These are phyloP conservation scores for Pyrenopolyporus hunteri DNA, from an alignment of 495 filamentous ascomycete genomes.

Conservation along the genomic window DNA sequence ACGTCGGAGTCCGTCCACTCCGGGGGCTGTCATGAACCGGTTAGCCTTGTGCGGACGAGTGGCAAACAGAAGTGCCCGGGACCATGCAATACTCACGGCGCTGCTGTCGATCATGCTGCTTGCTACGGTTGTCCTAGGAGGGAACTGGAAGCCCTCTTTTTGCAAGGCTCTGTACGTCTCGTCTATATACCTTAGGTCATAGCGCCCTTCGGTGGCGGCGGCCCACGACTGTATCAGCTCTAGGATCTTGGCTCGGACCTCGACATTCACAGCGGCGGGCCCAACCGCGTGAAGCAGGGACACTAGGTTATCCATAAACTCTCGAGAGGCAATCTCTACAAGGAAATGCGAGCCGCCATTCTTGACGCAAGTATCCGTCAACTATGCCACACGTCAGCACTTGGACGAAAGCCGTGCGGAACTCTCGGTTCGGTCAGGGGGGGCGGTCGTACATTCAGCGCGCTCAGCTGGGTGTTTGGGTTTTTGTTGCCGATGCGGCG, in stretches of 20 bases:
- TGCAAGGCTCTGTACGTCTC: constrained; percentile 85
- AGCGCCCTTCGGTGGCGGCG: constrained; percentile 82
- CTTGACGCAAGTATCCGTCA: constrained; percentile 98
- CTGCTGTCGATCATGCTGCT: constrained; percentile 97
- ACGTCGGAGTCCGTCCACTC: constrained; percentile 99
- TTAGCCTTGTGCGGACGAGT: constrained; percentile 10
- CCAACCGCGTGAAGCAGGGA: constrained; percentile 84
- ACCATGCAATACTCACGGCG: constrained; percentile 67
- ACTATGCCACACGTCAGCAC: constrained; percentile 53
- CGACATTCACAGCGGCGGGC: constrained; percentile 74
- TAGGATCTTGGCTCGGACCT: constrained; percentile 87
- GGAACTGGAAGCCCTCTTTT: constrained; percentile 85
- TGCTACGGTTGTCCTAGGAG: constrained; percentile 82
- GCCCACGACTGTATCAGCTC: constrained; percentile 95
- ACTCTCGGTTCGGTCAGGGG: not conserved
- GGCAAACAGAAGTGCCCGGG: not conserved
- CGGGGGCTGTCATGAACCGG: constrained; percentile 69
- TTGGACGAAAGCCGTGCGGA: not conserved
- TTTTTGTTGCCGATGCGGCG: constrained; percentile 94
- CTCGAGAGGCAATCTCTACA: constrained; percentile 89
- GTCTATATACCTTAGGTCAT: constrained; percentile 81
- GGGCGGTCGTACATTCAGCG: constrained; percentile 72
- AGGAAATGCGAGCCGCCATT: constrained; percentile 98
- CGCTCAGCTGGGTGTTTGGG: constrained; percentile 92
- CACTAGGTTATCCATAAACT: constrained; percentile 97